Evolutionary conservation across 164 flowering plant genomes (phyloP), one percentile per base, ranked within the genome.

Genomic region (Warburgia ugandensis): DNA sequence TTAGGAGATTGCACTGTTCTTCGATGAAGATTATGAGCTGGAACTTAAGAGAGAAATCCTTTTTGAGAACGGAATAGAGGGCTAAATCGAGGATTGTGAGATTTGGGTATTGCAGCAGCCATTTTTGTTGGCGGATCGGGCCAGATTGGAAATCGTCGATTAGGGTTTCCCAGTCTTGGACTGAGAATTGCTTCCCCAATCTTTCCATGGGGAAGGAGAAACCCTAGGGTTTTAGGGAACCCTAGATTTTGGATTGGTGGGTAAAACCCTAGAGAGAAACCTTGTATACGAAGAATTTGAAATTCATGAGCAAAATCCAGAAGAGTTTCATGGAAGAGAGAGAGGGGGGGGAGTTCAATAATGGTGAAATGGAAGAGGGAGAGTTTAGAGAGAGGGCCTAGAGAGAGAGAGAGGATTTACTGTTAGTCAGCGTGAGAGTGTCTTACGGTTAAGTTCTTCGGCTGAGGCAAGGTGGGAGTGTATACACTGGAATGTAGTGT

Each of bases 81-180:
- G 81, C 63, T 6, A 76, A 71, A 45, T 82, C 89, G 59, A 78
- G 51, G 38, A 81, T 55, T 28, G 79, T 40, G 27, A 59, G 60
- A 31, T 47, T 22, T 0, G 80, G 41, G 62, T 66, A 62, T 6
- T 33, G 63, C 10, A 69, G 28, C 39, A 75, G 48, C 81, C 85
- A 78, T 56, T 44, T 67, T 14, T 59, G 43, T 54, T 44, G 74
- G 38, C 75, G 84, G 9, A 50, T 0, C 35, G 48, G 1, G 17
- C 78, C 80, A 48, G 75, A 58, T 37, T 84, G 90, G 76, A 79
- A 83, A 49, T 86, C 94, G 33, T 84, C 96, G 60, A 86, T 75
- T 5, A 90, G 60, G 31, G 62, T 1, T 44, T 90, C 97, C 94
- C 94, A 86, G 6, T 90, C 96, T 44, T 71, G 84, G 2, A 69